Conservation (phyloP, 306 rosid species). For the Aeschynomene evenia region DNA sequence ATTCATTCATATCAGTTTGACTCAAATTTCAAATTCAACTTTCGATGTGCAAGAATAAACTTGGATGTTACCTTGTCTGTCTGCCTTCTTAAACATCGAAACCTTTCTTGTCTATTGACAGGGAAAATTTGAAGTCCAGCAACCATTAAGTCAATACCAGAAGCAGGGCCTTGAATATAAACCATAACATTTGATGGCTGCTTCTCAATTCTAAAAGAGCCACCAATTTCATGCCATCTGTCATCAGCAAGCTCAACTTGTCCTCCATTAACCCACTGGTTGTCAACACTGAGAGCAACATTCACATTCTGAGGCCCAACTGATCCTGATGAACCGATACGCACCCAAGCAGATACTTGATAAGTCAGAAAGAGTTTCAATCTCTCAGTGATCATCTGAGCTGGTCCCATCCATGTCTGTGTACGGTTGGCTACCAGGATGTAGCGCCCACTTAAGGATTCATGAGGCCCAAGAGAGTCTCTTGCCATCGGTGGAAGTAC, state of each 20-base stretch:
- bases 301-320: constrained; percentile 70
- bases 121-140: constrained; percentile 94
- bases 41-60: neutral
- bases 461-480: constrained; percentile 80
- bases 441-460: constrained; percentile 67
- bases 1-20: neutral
- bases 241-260: constrained; percentile 55
- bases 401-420: constrained; percentile 97
- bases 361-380: constrained; percentile 75
- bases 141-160: constrained; percentile 80
- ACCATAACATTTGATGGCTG: constrained; percentile 82
- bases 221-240: constrained; percentile 91
- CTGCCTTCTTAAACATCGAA: constrained; percentile 57
- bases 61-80: constrained; percentile 67
- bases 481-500: constrained; percentile 94
- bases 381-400: constrained; percentile 81
- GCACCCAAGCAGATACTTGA: constrained; percentile 94
- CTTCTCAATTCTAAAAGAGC: constrained; percentile 90
- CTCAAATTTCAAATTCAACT: no score
- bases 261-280: constrained; percentile 94
- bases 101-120: constrained; percentile 78
- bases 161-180: constrained; percentile 82
- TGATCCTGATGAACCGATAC: constrained; percentile 62
- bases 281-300: constrained; percentile 73
- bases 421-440: constrained; percentile 80